phyloP scores from a whole-genome alignment of 1,139 yeast genomes.

The Diutina pseudorugosa region DNA sequence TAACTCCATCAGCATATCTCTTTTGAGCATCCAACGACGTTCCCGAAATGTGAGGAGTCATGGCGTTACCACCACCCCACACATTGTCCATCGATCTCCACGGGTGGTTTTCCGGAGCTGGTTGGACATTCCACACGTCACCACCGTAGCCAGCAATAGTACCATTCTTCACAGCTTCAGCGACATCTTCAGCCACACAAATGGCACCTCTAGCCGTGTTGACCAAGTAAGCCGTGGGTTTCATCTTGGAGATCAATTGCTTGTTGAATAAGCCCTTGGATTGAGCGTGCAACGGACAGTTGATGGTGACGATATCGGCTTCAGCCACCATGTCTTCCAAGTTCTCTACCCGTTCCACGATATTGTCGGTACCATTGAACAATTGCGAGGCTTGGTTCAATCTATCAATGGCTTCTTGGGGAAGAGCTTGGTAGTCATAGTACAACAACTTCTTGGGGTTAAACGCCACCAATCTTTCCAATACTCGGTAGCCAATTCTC shows the following conservation, averaged over 20 bases:
- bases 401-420: slow-evolving; percentile 39
- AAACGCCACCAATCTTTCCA: slow-evolving; percentile 64
- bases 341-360: slow-evolving; percentile 47
- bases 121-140: slow-evolving; percentile 77
- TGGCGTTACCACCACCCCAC: slow-evolving; percentile 63
- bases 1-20: slow-evolving; percentile 61
- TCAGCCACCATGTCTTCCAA: slow-evolving; percentile 58
- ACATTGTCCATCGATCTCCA: slow-evolving; percentile 62
- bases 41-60: slow-evolving; percentile 79
- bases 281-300: slow-evolving; percentile 66
- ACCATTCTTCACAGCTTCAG: slow-evolving; percentile 59
- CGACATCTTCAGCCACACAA: slow-evolving; percentile 60
- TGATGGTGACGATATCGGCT: slow-evolving; percentile 68
- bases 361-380: slow-evolving; percentile 23
- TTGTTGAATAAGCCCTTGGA: slow-evolving; percentile 59
- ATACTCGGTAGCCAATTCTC: slow-evolving; percentile 66
- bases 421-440: slow-evolving; percentile 62
- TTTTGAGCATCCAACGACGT: slow-evolving; percentile 72
- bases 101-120: slow-evolving; percentile 66
- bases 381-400: slow-evolving; percentile 27
- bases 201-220: slow-evolving; percentile 85
- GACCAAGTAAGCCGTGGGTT: slow-evolving; percentile 65
- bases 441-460: slow-evolving; percentile 63
- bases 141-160: slow-evolving; percentile 74
- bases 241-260: slow-evolving; percentile 57